Conservation (phyloP, 257 asterid species). For the Euphrasia confusa region DNA sequence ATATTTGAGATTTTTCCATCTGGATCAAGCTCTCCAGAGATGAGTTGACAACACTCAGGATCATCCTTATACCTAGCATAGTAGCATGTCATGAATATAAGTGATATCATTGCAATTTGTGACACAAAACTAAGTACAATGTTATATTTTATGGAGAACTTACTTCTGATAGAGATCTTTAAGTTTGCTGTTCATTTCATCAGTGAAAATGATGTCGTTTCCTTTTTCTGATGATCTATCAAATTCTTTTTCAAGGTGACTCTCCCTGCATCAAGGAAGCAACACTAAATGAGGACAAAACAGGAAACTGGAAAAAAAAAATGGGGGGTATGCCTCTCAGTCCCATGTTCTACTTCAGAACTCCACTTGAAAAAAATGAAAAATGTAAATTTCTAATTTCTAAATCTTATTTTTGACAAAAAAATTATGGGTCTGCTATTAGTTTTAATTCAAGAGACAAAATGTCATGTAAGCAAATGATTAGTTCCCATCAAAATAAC, state of each 20-base stretch:
- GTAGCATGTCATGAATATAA: constrained; percentile 29
- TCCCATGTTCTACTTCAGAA: no score
- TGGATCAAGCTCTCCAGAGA: constrained; percentile 57
- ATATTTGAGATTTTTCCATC: constrained; percentile 45
- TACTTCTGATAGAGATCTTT: constrained; percentile 70
- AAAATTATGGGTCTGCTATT: no score
- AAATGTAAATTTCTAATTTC: no score
- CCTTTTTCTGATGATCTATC: constrained; percentile 34
- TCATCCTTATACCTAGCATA: constrained; percentile 53
- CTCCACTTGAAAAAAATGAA: no score
- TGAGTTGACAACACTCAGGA: constrained; percentile 52
- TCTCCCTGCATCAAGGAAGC: constrained; percentile 43
- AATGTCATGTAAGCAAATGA: neutral
- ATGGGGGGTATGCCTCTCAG: no score
- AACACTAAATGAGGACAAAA: constrained; percentile 22
- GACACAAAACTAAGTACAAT: constrained; percentile 16
- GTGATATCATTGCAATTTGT: constrained; percentile 21
- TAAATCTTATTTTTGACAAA: no score
- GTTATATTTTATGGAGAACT: constrained; percentile 25
- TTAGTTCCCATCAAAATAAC: constrained; percentile 21
- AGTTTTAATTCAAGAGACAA: no score
- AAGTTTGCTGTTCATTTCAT: constrained; percentile 46
- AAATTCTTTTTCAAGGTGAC: constrained; percentile 34
- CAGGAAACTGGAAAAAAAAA: neutral
- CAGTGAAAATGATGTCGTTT: constrained; percentile 32